Evolutionary conservation across 768 basidiomycete genomes (phyloP).

Genomic region (Trametes elegans): DNA sequence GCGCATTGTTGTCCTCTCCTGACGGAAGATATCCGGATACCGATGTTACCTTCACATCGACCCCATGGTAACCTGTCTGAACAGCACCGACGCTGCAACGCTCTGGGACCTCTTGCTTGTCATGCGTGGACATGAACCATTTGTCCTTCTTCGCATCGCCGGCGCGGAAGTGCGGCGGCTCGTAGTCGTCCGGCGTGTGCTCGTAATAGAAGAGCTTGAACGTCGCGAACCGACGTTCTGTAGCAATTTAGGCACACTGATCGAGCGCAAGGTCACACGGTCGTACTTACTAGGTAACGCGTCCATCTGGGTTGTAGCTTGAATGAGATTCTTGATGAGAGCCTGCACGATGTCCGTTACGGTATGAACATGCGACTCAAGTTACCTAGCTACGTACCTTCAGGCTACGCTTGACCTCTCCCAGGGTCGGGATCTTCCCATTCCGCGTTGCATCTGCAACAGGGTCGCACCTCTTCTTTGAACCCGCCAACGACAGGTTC

Average conservation of each 20-base stretch:
- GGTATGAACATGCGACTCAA: neutral
- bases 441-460: constrained; percentile 54
- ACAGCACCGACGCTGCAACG: constrained; percentile 65
- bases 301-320: constrained; percentile 80
- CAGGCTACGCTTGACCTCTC: constrained; percentile 79
- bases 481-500: constrained; percentile 45
- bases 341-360: constrained; percentile 40
- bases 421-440: constrained; percentile 68
- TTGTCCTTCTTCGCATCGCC: constrained; percentile 71
- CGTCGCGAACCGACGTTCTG: constrained; percentile 81
- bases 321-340: constrained; percentile 73
- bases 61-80: constrained; percentile 72
- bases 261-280: too few species aligned
- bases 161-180: constrained; percentile 76
- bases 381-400: constrained; percentile 41
- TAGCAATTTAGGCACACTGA: neutral
- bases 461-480: constrained; percentile 45
- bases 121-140: constrained; percentile 82
- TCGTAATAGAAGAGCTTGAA: constrained; percentile 88
- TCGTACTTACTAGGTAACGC: constrained; percentile 63
- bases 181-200: constrained; percentile 75
- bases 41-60: constrained; percentile 70
- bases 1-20: constrained; percentile 54
- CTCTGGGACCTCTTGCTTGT: constrained; percentile 69
- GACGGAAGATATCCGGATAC: constrained; percentile 73